Conservation (phyloP, 2,329 filamentous ascomycete genomes). For the Cercospora zeina region DNA sequence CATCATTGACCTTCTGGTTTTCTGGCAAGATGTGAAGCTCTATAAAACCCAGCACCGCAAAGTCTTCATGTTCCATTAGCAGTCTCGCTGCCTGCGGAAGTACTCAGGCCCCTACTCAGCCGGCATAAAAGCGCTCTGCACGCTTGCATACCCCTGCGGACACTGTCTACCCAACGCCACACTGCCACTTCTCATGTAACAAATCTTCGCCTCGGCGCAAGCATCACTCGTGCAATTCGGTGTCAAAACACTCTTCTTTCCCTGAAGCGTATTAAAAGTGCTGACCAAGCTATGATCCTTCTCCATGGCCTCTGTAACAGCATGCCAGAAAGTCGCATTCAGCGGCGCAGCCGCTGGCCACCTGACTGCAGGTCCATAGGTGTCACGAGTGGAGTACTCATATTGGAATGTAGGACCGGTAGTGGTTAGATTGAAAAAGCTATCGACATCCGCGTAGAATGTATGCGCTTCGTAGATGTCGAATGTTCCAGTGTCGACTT, state of each 20-base stretch:
- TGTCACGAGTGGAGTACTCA: slow-evolving; percentile 56
- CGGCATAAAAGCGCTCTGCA: slow-evolving; percentile 44
- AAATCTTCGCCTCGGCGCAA: slow-evolving; percentile 58
- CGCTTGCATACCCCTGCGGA: slow-evolving; percentile 52
- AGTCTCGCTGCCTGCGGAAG: no score
- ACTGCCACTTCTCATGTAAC: slow-evolving; percentile 61
- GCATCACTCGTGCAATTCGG: slow-evolving; percentile 55
- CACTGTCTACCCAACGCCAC: slow-evolving; percentile 54
- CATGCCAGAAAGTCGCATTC: slow-evolving; percentile 62
- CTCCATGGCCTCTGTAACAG: slow-evolving; percentile 60
- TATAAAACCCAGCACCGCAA: no score
- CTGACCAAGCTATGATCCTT: slow-evolving; percentile 51
- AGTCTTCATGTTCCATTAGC: no score
- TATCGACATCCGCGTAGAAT: slow-evolving; percentile 54
- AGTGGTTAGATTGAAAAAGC: slow-evolving; percentile 44
- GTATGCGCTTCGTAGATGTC: slow-evolving; percentile 58
- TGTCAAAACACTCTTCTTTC: slow-evolving; percentile 53
- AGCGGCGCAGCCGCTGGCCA: slow-evolving; percentile 55
- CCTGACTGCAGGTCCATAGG: slow-evolving; percentile 47
- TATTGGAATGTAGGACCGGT: slow-evolving; percentile 52
- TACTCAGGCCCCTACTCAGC: neutral
- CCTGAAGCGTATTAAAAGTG: slow-evolving; percentile 54
- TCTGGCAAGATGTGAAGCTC: no score
- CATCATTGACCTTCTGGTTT: no score
- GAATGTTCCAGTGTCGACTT: slow-evolving; percentile 57